Evolutionary conservation across 495 filamentous ascomycete species (phyloP), one percentile per base, ranked within the genome.

Genomic region (Penicillium robsamsonii): DNA sequence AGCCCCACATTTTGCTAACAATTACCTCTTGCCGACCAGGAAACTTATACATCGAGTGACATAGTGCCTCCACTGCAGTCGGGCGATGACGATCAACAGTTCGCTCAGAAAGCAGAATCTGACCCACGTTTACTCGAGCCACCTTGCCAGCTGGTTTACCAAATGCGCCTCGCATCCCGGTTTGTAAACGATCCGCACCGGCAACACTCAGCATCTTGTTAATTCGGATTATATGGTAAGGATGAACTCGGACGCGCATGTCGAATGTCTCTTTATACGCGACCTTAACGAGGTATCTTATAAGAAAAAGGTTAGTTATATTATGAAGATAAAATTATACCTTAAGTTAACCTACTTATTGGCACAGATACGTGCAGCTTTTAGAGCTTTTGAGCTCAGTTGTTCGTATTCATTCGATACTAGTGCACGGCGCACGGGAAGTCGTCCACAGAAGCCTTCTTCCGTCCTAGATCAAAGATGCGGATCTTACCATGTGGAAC

Each of bases 141-240:
- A 98, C 94, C 63, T 84, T 85, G 71, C 93, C 94, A 82, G 97
- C 92, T 77, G 94, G 93, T 86, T 98, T 98, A 75, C 94, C 94
- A 85, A 90, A 98, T 62, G 94, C 94, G 85, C 94, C 94, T 87
- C 94, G 94, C 94, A 98, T 98, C 79, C 94, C 94, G 60, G 94
- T 97, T 78, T 98, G 94, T 71, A 98, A 86, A 84, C 94, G 87
- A 97, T 98, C 94, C 86, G 94, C 94, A 80, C 94, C 94, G 68
- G 94, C 94, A 76, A 94, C 97, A 62, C 93, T 97, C 88, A 98
- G 90, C 94, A 98, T 97, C 85, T 98, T 98, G 90, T 98, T 98
- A 91, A 98, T 98, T 78, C 94, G 94, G 82, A 97, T 85, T 79
- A 97, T 93, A 82, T 98, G 94, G 91, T 89, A 96, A 59, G 94